Evolutionary conservation across 805 yeast genomes (phyloP), one percentile per base, ranked within the genome.

Genomic region (Metschnikowia hibisci): DNA sequence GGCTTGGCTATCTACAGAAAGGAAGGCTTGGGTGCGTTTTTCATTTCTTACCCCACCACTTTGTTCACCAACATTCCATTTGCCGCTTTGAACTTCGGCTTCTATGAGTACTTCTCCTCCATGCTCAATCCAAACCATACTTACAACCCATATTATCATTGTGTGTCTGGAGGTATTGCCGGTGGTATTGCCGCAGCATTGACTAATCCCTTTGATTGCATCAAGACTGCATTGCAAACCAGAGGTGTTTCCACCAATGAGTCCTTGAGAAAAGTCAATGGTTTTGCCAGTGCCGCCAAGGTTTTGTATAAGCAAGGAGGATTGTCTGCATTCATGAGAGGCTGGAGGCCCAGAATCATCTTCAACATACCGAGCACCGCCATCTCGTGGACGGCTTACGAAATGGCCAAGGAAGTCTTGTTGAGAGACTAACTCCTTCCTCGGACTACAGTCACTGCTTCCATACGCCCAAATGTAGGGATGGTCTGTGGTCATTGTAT

Each of bases 341-440:
- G 99, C 14, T 72, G 88, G 57, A 81, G 83, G 57, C 97, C 99
- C 35, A 80, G 99, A 64, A 81, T 93, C 43, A 81, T 91, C 26
- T 85, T 93, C 52, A 89, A 89, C 63, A 89, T 91, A 61, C 99
- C 99, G 16, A 82, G 95, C 35, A 91, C 98, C 7, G 98, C 98
- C 15, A 89, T 91, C 48, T 82, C 95, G 51, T 91, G 98, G 98
- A 91, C 98, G 1, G 87, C 96, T 22, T 91, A 91, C 64, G 99
- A 91, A 63, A 87, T 90, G 91, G 97, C 96, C 34, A 91, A 91
- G 66, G 82, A 79, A 52, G 73, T 83, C 51, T 64, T 82, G 56
- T 60, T 76, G 51, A 39, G 55, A 31, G 53, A 53, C 39, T 52
- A 41, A 37, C 2, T 16, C 4, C 20, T 13, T 12, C 22, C 23